Percentiles rank a stretch among this genome's conserved stretches.
These are phyloP conservation scores for Sclerotinia minor DNA, from an alignment of 2,329 filamentous ascomycete genomes.

Conservation along the genomic window DNA sequence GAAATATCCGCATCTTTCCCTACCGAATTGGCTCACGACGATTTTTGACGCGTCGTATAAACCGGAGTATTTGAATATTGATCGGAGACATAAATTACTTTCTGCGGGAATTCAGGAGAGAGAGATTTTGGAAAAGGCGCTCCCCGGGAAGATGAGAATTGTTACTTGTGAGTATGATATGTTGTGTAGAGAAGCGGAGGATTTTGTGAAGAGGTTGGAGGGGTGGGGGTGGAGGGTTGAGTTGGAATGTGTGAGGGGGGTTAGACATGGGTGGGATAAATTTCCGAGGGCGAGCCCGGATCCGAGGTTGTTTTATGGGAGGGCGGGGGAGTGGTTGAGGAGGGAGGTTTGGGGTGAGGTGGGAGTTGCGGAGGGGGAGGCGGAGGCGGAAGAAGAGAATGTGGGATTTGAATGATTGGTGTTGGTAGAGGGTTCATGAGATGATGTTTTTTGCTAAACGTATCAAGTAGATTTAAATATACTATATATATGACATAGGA, in stretches of 20 bases:
- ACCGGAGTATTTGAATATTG: constrained; percentile 26
- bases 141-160: constrained; percentile 32
- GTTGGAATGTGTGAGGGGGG: constrained; percentile 31
- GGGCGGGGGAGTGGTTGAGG: constrained; percentile 16
- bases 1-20: neutral
- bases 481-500: too few species aligned
- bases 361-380: neutral
- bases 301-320: constrained; percentile 19
- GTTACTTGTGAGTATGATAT: constrained; percentile 35
- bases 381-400: too few species aligned
- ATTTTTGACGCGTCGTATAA: constrained; percentile 31
- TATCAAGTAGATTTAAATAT: too few species aligned
- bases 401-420: too few species aligned
- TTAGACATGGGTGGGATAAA: constrained; percentile 37
- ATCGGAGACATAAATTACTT: constrained; percentile 18
- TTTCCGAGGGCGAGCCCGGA: constrained; percentile 17
- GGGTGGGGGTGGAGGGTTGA: constrained; percentile 33
- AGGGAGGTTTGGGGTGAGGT: constrained; percentile 17
- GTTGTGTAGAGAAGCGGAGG: constrained; percentile 32
- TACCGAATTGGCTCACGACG: constrained; percentile 16
- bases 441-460: too few species aligned
- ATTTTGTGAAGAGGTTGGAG: constrained; percentile 32
- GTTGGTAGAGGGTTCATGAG: too few species aligned
- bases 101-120: constrained; percentile 30
- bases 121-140: constrained; percentile 28